These are phyloP conservation scores for Lentinus brumalis DNA, from an alignment of 768 basidiomycete species.

Conservation along the genomic window DNA sequence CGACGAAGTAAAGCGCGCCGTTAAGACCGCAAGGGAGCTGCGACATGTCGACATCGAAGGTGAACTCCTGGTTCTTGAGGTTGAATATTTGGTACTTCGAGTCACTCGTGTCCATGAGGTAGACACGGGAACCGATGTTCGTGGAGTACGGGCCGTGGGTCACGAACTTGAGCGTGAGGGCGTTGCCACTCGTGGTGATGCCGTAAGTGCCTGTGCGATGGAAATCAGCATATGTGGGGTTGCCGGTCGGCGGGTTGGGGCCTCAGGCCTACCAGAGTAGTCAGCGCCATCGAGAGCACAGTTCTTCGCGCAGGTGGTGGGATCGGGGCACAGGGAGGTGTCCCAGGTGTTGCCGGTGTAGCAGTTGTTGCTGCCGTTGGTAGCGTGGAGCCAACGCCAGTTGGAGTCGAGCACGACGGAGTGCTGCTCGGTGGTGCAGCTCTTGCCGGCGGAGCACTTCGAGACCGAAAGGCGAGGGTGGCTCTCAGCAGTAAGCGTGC, in stretches of 20 bases:
- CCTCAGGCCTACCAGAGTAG: constrained; percentile 29
- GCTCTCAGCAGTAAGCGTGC: constrained; percentile 48
- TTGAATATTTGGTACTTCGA: constrained; percentile 49
- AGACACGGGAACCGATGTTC: constrained; percentile 42
- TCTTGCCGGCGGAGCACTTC: constrained; percentile 46
- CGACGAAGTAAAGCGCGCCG: constrained; percentile 58
- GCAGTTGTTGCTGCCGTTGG: constrained; percentile 39
- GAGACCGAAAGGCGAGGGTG: constrained; percentile 50
- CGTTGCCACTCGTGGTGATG: constrained; percentile 34
- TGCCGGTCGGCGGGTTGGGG: constrained; percentile 32
- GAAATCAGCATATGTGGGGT: constrained; percentile 29
- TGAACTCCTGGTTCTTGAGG: constrained; percentile 56
- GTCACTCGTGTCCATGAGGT: constrained; percentile 47
- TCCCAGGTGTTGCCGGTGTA: constrained; percentile 63
- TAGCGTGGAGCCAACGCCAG: constrained; percentile 43
- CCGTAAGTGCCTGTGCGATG: constrained; percentile 34
- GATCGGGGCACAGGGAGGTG: constrained; percentile 50
- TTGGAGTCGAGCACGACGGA: constrained; percentile 46
- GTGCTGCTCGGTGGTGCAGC: constrained; percentile 34
- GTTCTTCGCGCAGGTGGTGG: constrained; percentile 44
- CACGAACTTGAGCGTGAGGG: constrained; percentile 36
- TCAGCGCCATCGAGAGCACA: constrained; percentile 38
- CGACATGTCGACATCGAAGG: constrained; percentile 60
- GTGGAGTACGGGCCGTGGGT: constrained; percentile 23
- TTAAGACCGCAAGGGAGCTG: constrained; percentile 60